A percentile compares a stretch with the other conserved stretches of the same genome.
Evolutionary conservation across 495 filamentous ascomycete genomes (phyloP).

Genomic region (Aspergillus panamensis): DNA sequence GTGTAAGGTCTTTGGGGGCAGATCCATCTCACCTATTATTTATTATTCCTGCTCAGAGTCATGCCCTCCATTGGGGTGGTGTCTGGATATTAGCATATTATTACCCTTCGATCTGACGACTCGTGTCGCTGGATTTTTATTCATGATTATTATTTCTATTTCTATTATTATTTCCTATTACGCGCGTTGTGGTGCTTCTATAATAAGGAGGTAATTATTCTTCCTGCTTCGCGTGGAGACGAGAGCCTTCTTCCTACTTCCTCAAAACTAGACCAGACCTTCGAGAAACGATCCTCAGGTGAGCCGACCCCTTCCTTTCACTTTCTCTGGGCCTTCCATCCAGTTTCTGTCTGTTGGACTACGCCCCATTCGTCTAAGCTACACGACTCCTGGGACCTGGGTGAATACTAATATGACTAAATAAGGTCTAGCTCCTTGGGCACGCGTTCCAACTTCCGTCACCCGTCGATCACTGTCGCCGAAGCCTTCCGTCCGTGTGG

Average conservation of each 20-base stretch:
- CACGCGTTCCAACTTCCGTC: constrained; percentile 24
- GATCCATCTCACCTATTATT: not conserved
- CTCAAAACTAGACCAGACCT: no score
- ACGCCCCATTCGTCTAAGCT: not conserved
- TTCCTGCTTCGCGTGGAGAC: not conserved
- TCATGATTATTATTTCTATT: not conserved
- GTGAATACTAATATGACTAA: constrained; percentile 30
- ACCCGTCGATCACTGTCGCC: constrained; percentile 26
- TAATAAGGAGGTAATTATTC: not conserved
- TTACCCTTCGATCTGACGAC: not conserved
- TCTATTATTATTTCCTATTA: not conserved
- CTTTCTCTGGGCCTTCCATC: not conserved
- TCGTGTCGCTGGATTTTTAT: not conserved
- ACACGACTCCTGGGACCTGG: not conserved
- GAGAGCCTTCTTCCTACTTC: not conserved
- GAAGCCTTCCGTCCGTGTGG: constrained; percentile 23
- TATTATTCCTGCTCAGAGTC: not conserved
- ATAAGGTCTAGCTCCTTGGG: constrained; percentile 24
- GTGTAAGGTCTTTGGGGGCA: not conserved
- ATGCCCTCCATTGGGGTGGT: not conserved
- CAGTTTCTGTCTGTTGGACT: not conserved
- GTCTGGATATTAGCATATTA: not conserved
- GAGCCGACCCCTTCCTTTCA: no score
- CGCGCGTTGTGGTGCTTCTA: no score
- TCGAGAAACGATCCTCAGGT: no score